Base-by-base conservation (phyloP, 306 rosid species). In the Adenanthera pavonina region DNA sequence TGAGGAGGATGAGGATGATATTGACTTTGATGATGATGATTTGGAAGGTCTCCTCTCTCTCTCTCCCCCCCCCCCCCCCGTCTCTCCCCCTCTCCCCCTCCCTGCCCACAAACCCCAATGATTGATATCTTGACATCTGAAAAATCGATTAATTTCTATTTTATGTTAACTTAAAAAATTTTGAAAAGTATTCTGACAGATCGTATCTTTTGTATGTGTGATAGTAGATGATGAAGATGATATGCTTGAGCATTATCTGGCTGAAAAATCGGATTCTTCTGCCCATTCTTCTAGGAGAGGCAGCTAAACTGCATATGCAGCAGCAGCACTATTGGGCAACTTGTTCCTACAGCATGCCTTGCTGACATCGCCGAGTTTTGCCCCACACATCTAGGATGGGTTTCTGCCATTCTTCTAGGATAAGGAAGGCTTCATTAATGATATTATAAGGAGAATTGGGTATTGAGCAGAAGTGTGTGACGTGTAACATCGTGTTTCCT, bases 231-330 rank as follows among this genome's bases (percentile, higher is more conserved):
- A 95, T 30, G 99, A 96, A 89, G 99, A 95, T 7, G 98, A 96
- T 86, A 96, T 96, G 99, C 97, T 96, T 54, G 97, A 96, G 84
- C 99, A 96, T 84, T 96, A 92, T 78, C 89, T 96, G 83, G 97
- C 99, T 15, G 99, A 93, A 87, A 96, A 92, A 68, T 49, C 97
- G 2, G 94, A 96, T 79, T 79, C 94, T 49, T 88, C 97, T 71
- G 12, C 92, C 7, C 92, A 88, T 80, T 91, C 95, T 57, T 85
- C 90, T 36, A 81, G 43, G 87, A 88, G 86, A 84, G 90, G 88
- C 44, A 83, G 80, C 85, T 90, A 82, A 89, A 81, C 17, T 56
- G 36, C 79, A 64, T 47, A 38, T 67, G 77, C 78, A 40, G 78
- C 82, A 64, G 34, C 78, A 34, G 76, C 79, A 68, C 25, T 56